phyloP scores from a whole-genome alignment of 495 filamentous ascomycete genomes.

The Daldinia caldariorum region DNA sequence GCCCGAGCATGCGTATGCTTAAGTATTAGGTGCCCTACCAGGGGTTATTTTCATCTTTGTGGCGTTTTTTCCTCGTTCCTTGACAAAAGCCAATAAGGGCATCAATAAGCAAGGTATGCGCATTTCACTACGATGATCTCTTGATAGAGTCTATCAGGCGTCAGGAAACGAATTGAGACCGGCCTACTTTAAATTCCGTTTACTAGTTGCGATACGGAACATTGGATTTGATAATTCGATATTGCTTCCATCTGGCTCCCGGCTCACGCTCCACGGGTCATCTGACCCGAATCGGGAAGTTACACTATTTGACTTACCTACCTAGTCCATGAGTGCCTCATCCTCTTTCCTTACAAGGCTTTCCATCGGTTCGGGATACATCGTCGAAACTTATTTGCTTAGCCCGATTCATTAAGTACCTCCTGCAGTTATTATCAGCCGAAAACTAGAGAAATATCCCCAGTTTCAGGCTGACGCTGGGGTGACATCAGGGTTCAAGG shows the following conservation, averaged over 20 bases:
- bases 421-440: conserved; percentile 13
- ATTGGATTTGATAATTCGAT: conserved; percentile 32
- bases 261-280: conserved; percentile 29
- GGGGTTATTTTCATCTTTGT: conserved; percentile 23
- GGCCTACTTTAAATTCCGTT: conserved; percentile 14
- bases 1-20: conserved; percentile 36
- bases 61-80: conserved; percentile 28
- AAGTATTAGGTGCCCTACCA: conserved; percentile 29
- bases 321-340: conserved; percentile 11
- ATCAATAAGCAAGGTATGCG: conserved; percentile 26
- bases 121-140: conserved; percentile 20
- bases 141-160: conserved; percentile 24
- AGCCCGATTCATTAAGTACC: conserved; percentile 12
- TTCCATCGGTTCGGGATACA: conserved; percentile 17
- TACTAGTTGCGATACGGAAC: conserved; percentile 8
- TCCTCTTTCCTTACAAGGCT: conserved; percentile 16
- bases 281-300: conserved; percentile 39
- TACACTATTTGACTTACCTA: conserved; percentile 35
- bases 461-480: conserved; percentile 15
- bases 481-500: conserved; percentile 13
- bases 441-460: conserved; percentile 3
- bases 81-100: conserved; percentile 21
- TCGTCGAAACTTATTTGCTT: conserved; percentile 17
- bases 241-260: conserved; percentile 33
- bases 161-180: conserved; percentile 21